Evolutionary conservation across 495 filamentous ascomycete species (phyloP), one percentile per base, ranked within the genome.

Genomic region (Annulohypoxylon moriforme): DNA sequence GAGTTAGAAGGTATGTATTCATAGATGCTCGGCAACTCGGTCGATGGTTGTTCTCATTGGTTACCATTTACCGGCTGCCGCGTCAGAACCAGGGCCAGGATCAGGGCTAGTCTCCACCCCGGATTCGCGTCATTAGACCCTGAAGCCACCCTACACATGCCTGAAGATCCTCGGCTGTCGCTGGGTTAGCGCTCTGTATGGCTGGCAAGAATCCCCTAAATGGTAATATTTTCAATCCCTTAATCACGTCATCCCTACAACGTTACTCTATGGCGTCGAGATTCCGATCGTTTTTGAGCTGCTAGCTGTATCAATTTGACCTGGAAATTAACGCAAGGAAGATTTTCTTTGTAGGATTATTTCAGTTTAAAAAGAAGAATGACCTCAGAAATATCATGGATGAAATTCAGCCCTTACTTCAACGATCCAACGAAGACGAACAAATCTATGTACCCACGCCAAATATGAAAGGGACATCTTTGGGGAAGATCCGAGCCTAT

Each of bases 401-500:
- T 4, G 64, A 62, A 36, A 61, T 29, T 2, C 65, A 67, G 66
- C 20, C 64, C 27, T 60, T 69, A 20, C 72, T 73, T 56, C 53
- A 11, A 46, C 60, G 33, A 27, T 56, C 11, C 46, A 78, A 74
- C 56, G 79, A 80, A 56, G 77, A 73, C 55, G 81, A 81, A 44
- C 76, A 75, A 42, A 61, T 2, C 34, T 38, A 73, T 53, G 67
- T 72, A 62, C 60, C 77, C 5, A 75, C 73, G 33, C 80, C 77
- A 31, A 79, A 60, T 25, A 79, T 79, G 77, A 85, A 75, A 33
- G 59, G 27, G 29, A 52, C 63, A 22, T 75, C 47, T 24, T 76
- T 72, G 63, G 82, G 65, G 71, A 81, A 71, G 72, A 75, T 83
- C 40, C 80, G 86, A 52, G 84, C 85, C 11, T 89, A 87, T 73